Base-by-base conservation (phyloP, 2,329 filamentous ascomycete genomes). In the Aureobasidium leucospermi region DNA sequence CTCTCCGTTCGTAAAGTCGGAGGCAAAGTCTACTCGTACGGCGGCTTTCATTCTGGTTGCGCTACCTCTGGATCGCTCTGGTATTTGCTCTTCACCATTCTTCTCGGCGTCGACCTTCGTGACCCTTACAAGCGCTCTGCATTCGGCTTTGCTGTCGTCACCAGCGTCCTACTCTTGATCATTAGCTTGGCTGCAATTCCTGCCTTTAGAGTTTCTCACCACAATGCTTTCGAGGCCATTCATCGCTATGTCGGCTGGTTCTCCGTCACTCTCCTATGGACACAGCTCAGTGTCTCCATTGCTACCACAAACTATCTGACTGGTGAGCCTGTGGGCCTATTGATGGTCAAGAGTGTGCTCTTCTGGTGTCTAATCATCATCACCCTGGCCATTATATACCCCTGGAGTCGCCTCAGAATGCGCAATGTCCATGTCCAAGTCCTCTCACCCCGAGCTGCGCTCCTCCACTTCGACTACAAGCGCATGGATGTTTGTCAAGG, bases 161-260 rank as follows among this genome's bases (percentile, higher is more conserved):
- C 89, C 42, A 75, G 83, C 46, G 69, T 74, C 1, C 75, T 89
- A 53, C 77, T 88, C 64, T 66, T 82, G 59, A 67, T 75, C 41
- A 86, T 90, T 67, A 77, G 88, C 53, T 73, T 76, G 48, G 81
- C 84, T 55, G 85, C 88, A 1, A 80, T 86, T 69, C 88, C 88
- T 3, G 69, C 71, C 9, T 77, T 90, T 64, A 83, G 88, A 23
- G 76, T 78, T 64, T 79, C 76, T 48, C 77, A 79, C 63, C 88
- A 91, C 74, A 81, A 91, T 71, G 71, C 79, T 60, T 91, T 90
- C 68, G 88, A 91, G 73, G 73, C 82, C 49, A 81, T 81, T 48
- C 88, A 91, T 72, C 85, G 88, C 49, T 90, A 88, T 70, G 80
- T 80, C 5, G 88, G 87, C n/a, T 91, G 88, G 88, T 76, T 79